Conservation (phyloP, 768 basidiomycete genomes). For the Holtermannia corniformis region DNA sequence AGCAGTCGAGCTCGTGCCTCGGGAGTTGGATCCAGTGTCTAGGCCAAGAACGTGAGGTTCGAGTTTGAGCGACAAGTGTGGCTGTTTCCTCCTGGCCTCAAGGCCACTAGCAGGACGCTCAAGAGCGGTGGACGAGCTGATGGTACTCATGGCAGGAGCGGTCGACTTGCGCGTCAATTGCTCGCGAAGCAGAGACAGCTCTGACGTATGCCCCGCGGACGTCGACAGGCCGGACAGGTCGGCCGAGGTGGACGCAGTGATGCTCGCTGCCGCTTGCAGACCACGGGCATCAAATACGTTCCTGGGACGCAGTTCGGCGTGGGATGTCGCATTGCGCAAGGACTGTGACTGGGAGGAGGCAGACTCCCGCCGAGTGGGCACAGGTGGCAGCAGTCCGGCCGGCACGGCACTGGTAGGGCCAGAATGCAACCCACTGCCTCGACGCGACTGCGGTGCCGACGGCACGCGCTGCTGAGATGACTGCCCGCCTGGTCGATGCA, state of each 20-base stretch:
- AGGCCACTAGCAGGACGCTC: constrained; percentile 20
- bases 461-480: constrained; percentile 17
- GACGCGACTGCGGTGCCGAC: constrained; percentile 28
- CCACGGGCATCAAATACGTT: neutral
- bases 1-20: neutral
- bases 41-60: constrained; percentile 23
- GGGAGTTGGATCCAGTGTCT: constrained; percentile 5
- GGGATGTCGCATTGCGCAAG: constrained; percentile 23
- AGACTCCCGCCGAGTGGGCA: constrained; percentile 13
- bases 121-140: constrained; percentile 1
- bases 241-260: constrained; percentile 17
- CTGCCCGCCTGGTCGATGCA: constrained; percentile 9
- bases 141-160: neutral
- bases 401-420: constrained; percentile 5
- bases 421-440: constrained; percentile 16
- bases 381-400: constrained; percentile 13
- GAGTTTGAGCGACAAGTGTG: constrained; percentile 35
- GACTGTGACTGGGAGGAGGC: constrained; percentile 4
- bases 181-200: neutral
- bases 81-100: constrained; percentile 37
- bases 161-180: neutral
- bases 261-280: constrained; percentile 9
- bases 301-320: constrained; percentile 17
- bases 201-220: neutral
- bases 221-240: constrained; percentile 15